These are phyloP conservation scores for Golubevia sp. DNA, from an alignment of 1,284 basidiomycete genomes.

Conservation along the genomic window DNA sequence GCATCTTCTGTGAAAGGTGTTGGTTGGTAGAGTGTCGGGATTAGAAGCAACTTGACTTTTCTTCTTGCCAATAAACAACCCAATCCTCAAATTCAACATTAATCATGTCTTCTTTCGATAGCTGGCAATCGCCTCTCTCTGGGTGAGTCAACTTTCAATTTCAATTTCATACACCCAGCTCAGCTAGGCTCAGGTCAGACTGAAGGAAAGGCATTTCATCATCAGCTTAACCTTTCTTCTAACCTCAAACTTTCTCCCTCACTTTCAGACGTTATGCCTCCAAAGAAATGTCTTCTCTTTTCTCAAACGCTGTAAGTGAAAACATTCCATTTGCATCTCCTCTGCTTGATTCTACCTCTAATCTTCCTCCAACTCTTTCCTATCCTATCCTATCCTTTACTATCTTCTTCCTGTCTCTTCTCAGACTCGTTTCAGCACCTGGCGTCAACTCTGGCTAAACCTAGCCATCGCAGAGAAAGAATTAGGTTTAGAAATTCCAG, in stretches of 20 bases:
- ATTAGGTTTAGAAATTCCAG: slow-evolving; percentile 85
- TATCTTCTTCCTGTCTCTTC: not conserved
- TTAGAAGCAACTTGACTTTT: too few species aligned
- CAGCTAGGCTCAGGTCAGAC: not conserved
- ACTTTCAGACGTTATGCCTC: slow-evolving; percentile 88
- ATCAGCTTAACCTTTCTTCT: slow-evolving; percentile 37
- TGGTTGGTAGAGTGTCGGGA: too few species aligned
- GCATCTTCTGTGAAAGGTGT: slow-evolving; percentile 6
- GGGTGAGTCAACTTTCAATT: slow-evolving; percentile 5
- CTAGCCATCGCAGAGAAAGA: slow-evolving; percentile 96
- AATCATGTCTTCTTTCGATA: too few species aligned
- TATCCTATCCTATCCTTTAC: not conserved
- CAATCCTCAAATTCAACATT: too few species aligned
- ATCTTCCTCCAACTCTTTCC: not conserved
- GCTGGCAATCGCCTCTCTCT: slow-evolving; percentile 56
- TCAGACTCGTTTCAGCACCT: slow-evolving; percentile 94
- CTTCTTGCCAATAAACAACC: too few species aligned
- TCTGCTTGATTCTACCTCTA: too few species aligned
- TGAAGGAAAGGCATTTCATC: slow-evolving; percentile 57
- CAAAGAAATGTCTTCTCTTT: slow-evolving; percentile 96
- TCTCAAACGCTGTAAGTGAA: slow-evolving; percentile 78
- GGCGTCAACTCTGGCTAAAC: slow-evolving; percentile 94
- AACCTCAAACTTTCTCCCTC: not conserved
- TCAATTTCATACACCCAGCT: not conserved
- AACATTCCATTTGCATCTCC: too few species aligned